Percentiles rank a stretch among this genome's conserved stretches.
Evolutionary conservation across 768 basidiomycete genomes (phyloP).

Genomic region (Phylloporus sp.): DNA sequence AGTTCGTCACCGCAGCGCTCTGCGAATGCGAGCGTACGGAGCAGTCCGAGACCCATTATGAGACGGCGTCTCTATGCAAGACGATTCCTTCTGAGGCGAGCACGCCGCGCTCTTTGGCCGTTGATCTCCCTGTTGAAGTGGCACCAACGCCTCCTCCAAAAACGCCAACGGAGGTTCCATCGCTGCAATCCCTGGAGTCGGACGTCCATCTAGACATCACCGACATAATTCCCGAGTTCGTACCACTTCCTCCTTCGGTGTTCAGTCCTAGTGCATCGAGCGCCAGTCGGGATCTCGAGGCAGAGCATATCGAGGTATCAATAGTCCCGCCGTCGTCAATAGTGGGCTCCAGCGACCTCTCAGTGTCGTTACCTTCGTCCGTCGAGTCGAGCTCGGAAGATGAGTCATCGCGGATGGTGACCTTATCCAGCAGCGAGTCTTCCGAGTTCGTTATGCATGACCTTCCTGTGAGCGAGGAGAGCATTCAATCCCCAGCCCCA

Average conservation of each 20-base stretch:
- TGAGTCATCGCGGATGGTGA: slow-evolving; percentile 31
- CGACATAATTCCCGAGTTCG: slow-evolving; percentile 19
- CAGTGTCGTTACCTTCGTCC: slow-evolving; percentile 26
- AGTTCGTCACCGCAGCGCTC: slow-evolving; percentile 43
- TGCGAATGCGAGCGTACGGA: slow-evolving; percentile 30
- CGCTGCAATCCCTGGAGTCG: slow-evolving; percentile 26
- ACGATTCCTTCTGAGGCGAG: slow-evolving; percentile 35
- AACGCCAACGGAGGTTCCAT: slow-evolving; percentile 25
- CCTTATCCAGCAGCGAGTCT: slow-evolving; percentile 39
- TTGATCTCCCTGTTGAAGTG: slow-evolving; percentile 25
- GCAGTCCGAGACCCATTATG: slow-evolving; percentile 45
- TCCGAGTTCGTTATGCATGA: slow-evolving; percentile 30
- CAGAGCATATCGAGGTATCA: slow-evolving; percentile 13
- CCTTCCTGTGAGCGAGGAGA: slow-evolving; percentile 26
- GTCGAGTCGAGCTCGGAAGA: slow-evolving; percentile 31
- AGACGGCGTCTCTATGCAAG: slow-evolving; percentile 42
- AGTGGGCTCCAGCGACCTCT: slow-evolving; percentile 21
- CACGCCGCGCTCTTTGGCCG: slow-evolving; percentile 34
- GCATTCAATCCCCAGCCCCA: slow-evolving; percentile 32
- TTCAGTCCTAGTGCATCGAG: slow-evolving; percentile 27
- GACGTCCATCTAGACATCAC: slow-evolving; percentile 13
- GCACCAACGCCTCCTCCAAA: slow-evolving; percentile 25
- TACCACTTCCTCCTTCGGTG: slow-evolving; percentile 40
- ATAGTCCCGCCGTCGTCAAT: slow-evolving; percentile 13
- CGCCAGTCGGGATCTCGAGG: slow-evolving; percentile 19